phyloP scores from a whole-genome alignment of 495 filamentous ascomycete species.

The Extremus antarcticus region DNA sequence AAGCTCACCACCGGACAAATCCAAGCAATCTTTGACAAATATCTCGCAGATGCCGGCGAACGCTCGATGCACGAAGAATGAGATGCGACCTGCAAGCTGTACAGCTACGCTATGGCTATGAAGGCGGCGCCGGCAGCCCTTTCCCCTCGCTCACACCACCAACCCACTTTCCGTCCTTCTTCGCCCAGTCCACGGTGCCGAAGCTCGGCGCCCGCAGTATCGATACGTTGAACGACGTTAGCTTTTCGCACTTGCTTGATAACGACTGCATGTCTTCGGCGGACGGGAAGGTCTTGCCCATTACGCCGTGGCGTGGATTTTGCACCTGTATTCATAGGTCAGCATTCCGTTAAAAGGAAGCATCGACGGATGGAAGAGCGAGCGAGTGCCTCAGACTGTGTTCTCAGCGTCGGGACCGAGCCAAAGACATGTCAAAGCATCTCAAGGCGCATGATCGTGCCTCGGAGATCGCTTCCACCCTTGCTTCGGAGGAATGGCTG shows the following conservation, averaged over 20 bases:
- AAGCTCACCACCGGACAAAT: not conserved
- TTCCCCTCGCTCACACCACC: conserved; percentile 13
- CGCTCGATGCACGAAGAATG: no score
- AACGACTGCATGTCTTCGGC: conserved; percentile 17
- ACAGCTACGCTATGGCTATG: no score
- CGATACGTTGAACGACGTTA: conserved; percentile 17
- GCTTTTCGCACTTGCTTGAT: conserved; percentile 15
- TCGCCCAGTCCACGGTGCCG: conserved; percentile 18
- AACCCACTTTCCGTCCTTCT: conserved; percentile 18
- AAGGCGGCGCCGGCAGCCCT: not conserved
- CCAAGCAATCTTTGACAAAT: not conserved
- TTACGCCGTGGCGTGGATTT: conserved; percentile 11
- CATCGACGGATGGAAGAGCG: no score
- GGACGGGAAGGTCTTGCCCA: conserved; percentile 16
- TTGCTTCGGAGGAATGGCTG: no score
- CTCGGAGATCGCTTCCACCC: no score
- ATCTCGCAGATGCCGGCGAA: no score
- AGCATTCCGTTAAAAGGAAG: not conserved
- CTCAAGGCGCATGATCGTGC: no score
- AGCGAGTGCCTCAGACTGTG: no score
- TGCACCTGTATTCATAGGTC: conserved; percentile 11
- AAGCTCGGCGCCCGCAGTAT: conserved; percentile 18
- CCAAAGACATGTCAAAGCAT: no score
- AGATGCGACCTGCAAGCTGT: no score
- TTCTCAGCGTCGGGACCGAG: no score